Evolutionary conservation across 352 stramenopile genomes (phyloP), one percentile per base, ranked within the genome.

Genomic region (Thalassiosira exigua): DNA sequence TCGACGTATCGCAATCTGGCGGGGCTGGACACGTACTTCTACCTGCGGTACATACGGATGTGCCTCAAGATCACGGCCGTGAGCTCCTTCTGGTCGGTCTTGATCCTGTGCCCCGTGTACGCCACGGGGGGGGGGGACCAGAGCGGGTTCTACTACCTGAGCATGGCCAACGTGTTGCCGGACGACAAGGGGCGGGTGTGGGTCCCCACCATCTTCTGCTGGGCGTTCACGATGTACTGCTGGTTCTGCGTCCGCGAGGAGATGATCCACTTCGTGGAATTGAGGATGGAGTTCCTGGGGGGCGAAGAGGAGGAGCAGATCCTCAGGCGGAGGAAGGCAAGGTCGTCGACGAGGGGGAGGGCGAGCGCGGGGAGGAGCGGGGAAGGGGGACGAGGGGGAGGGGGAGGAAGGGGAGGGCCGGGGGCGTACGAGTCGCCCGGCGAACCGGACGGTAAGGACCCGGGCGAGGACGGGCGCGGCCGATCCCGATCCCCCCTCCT

Each of bases 21-120:
- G 4, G 89, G 89, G 39, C 69, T 94, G 2, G 89, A 94, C 84
- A 87, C 80, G 29, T 94, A 94, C 61, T 93, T 94, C 65, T 94
- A 90, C 73, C 66, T 94, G 14, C 44, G 89, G 26, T 93, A 90
- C 44, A 86, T 93, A 61, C 74, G 85, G 54, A 90, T 93, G 78
- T 86, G 76, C 72, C 57, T 82, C 39, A 74, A 80, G 64, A 82
- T 88, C 12, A 91, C 84, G 11, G 42, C 79, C 0, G 87, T 94
- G 0, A 86, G 81, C 0, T 79, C 75, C 2, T 91, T 94, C 57
- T 94, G 89, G 89, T 82, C 79, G 1, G 68, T 85, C 32, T 11
- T 91, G 0, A 87, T 93, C 52, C 70, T 94, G 0, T 82, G 87
- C 50, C 84, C 87, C 1, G 53, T 86, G 3, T 94, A 91, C 70